Evolutionary conservation across 345 rosid genomes (phyloP), one percentile per base, ranked within the genome.

Genomic region (Aquilaria yunnanensis): DNA sequence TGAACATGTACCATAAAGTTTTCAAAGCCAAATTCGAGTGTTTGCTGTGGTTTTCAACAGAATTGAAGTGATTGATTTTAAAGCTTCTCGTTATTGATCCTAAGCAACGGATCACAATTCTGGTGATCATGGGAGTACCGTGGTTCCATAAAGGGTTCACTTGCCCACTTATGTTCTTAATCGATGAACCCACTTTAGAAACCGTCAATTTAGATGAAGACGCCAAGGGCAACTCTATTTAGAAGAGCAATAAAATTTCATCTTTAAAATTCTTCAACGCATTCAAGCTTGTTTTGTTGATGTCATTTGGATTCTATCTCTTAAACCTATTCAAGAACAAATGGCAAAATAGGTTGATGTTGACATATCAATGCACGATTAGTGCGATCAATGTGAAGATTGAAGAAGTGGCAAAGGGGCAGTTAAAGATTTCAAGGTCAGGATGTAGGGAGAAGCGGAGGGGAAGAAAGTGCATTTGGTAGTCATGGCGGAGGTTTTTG

Each of bases 231-330:
- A 56, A 49, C 32, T 9, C 63, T 32, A 50, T 64, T 34, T 29
- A 41, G 6, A 57, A 16, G 4, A 49, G 30, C 11, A 12, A 41
- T 16, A 59, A 56, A 68, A 10, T 61, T 8, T 56, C 74, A 32
- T 72, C 32, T 3, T 75, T 68, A 0, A 80, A 75, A 57, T 79
- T 85, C 7, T 83, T 77, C 66, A 92, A 85, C 30, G 96, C 98
- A 0, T 92, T 87, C 59, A 82, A 87, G 56, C 68, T 85, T 47
- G 81, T 92, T 11, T 81, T 90, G 0, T 85, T 96, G 3, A 77
- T 92, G 86, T 92, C 96, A 0, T 85, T 91, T 0, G 96, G 96
- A 37, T 80, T 92, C 55, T 87, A 87, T 51, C 67, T 89, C 51
- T 92, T 96, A 3, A 87, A 76, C 52, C 29, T 92, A 64, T 92